Base-by-base conservation (phyloP, 345 rosid species). In the Reutealis trisperma region DNA sequence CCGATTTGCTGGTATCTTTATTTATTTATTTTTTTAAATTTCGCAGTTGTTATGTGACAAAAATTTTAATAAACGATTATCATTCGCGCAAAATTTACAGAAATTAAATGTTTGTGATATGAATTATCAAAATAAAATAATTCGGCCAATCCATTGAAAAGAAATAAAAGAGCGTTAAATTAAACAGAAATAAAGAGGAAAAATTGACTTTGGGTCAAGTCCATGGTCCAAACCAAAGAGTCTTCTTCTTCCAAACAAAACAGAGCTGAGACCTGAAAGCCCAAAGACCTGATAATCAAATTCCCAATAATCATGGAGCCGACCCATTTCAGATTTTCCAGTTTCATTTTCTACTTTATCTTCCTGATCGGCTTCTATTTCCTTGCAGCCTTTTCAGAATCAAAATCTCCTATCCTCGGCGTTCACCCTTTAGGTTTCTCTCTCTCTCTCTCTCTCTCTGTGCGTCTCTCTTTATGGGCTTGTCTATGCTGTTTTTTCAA, bases 351-450 rank as follows among this genome's bases (percentile, higher is more conserved):
- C 22, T 51, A 9, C 8, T 5, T 51, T 51, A 13, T 18, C 66
- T 45, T 72, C 11, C 19, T 61, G 15, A 12, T 80, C 49, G 63
- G 9, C 30, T 24, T 72, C 30, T 51, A 7, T 59, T 65, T 80
- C 65, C 64, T 73, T 77, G 24, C 68, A 72, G 77, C 78, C 70
- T 76, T 83, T 55, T 83, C 74, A 47, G 72, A 18, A 37, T 85
- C 88, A 4, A 27, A 62, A 21, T 76, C 87, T 58, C 52, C 79
- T 16, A 81, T 81, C 63, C 80, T 84, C 52, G 98, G 98, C 3
- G 84, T 88, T 70, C 98, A 92, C 69, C 98, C 98, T 0, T 59
- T 88, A 81, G 96, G 98, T 67, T 8, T 27, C 64, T 68, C 79
- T 70, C 47, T 65, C 12, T 60, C 70, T 72, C 32, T 42, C 30